Evolutionary conservation across 805 yeast species (phyloP).

Genomic region (Teunomyces lycoperdinae): DNA sequence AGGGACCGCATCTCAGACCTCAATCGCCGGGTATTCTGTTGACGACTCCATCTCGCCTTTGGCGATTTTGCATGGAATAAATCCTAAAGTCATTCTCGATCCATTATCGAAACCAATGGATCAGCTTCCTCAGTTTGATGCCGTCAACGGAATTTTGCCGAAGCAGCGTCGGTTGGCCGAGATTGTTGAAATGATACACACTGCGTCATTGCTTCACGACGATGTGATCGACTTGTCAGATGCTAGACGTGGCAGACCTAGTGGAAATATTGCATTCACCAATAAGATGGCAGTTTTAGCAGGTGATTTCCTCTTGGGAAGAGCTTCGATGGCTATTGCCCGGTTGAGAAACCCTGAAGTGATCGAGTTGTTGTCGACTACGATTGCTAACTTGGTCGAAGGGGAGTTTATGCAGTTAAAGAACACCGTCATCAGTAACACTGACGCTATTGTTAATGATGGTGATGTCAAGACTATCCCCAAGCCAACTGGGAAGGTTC

Average conservation of each 20-base stretch:
- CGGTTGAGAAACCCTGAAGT: slow-evolving; percentile 95
- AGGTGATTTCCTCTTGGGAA: slow-evolving; percentile 90
- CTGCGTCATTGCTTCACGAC: slow-evolving; percentile 92
- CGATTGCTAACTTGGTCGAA: slow-evolving; percentile 95
- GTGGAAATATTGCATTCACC: slow-evolving; percentile 90
- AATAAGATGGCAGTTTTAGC: slow-evolving; percentile 97
- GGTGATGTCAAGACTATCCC: slow-evolving; percentile 49
- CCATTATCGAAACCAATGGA: slow-evolving; percentile 83
- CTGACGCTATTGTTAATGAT: slow-evolving; percentile 50
- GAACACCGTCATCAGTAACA: slow-evolving; percentile 67
- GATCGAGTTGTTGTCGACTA: slow-evolving; percentile 89
- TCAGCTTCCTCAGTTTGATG: slow-evolving; percentile 56
- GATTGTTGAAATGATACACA: slow-evolving; percentile 97
- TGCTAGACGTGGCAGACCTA: slow-evolving; percentile 83
- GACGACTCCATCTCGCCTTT: slow-evolving; percentile 75
- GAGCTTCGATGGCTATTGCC: slow-evolving; percentile 95
- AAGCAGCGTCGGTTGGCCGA: slow-evolving; percentile 95
- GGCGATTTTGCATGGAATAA: slow-evolving; percentile 81
- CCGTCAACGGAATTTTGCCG: slow-evolving; percentile 78
- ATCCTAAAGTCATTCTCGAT: slow-evolving; percentile 76
- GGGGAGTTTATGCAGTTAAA: slow-evolving; percentile 99
- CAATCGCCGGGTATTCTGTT: slow-evolving; percentile 59
- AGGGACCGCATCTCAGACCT: slow-evolving; percentile 53
- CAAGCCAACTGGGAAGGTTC: slow-evolving; percentile 59
- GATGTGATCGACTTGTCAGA: slow-evolving; percentile 93